These are phyloP conservation scores for Euphorbia celastroides DNA, from an alignment of 441 rosid species.

Conservation along the genomic window DNA sequence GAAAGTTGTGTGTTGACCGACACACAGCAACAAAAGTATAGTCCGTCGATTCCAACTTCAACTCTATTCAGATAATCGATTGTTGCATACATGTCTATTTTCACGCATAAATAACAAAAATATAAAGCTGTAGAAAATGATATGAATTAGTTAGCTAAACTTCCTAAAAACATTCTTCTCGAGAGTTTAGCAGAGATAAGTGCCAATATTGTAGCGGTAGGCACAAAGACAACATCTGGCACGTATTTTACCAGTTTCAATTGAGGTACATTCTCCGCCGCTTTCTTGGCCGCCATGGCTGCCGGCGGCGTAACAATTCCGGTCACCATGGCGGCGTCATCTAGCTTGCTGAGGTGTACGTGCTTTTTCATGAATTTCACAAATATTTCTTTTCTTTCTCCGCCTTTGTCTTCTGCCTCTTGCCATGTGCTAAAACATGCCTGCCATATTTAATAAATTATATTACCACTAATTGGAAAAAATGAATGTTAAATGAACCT, in stretches of 20 bases:
- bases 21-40: too few species aligned
- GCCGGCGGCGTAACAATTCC: conserved; percentile 73
- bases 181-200: conserved; percentile 66
- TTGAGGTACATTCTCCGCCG: conserved; percentile 77
- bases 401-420: conserved; percentile 12
- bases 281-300: conserved; percentile 83
- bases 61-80: too few species aligned
- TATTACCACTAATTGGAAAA: too few species aligned
- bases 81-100: not conserved
- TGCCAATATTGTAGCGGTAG: conserved; percentile 51
- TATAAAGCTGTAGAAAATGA: too few species aligned
- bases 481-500: too few species aligned
- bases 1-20: too few species aligned
- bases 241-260: conserved; percentile 46
- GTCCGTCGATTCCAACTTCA: too few species aligned
- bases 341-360: conserved; percentile 46
- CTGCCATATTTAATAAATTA: conserved; percentile 25
- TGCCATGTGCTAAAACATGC: conserved; percentile 44
- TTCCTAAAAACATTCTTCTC: conserved; percentile 43
- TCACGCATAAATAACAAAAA: too few species aligned
- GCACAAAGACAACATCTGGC: conserved; percentile 84
- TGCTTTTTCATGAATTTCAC: conserved; percentile 33
- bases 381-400: conserved; percentile 34
- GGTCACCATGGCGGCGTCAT: conserved; percentile 44
- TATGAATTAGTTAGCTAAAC: not conserved